Base-by-base conservation (phyloP, 306 rosid species). In the Acacia confusa region DNA sequence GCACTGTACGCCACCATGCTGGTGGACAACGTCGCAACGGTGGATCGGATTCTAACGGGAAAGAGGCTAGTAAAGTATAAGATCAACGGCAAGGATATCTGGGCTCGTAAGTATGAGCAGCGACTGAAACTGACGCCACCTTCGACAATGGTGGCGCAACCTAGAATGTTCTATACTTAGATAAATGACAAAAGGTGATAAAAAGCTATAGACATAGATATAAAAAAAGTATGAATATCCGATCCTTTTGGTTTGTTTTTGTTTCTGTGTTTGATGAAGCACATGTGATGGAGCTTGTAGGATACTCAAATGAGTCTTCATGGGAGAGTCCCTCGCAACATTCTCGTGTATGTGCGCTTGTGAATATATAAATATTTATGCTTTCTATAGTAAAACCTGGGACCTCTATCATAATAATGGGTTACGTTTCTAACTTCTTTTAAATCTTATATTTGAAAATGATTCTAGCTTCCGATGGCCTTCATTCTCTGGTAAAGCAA, bases 101-200 rank as follows among this genome's bases (percentile, higher is more conserved):
- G 93, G 93, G 89, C 93, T 71, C 85, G 91, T 10, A 87, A 86
- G 72, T 85, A 87, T 25, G 91, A 84, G 14, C 88, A 1, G 8
- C 69, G n/a, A 15, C 40, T 6, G 69, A 63, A 63, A 30, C 69
- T 28, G 40, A 63, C 22, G 40, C 69, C 10, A 15, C n/a, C 68
- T 4, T 61, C 11, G 36, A 14, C 75, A 85, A n/a, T 47, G 74
- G 22, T 7, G 38, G 16, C 6, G 34, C 20, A 43, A 50, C 52
- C 30, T 41, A 12, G 27, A 70, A 70, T 20, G 1, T n/a, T 12
- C 40, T 19, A 72, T 13, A 1, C 2, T 6, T 25, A 14, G 57
- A 6, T 22, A 72, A 12, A 40, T 14, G 24, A 36, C 60, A 45
- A 45, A 15, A 72, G 6, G 0, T 4, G 20, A 70, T 3, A 43